Percentiles rank a stretch among this genome's conserved stretches.
Conservation (phyloP, 2,329 filamentous ascomycete genomes). For the Calonectria pauciramosa region DNA sequence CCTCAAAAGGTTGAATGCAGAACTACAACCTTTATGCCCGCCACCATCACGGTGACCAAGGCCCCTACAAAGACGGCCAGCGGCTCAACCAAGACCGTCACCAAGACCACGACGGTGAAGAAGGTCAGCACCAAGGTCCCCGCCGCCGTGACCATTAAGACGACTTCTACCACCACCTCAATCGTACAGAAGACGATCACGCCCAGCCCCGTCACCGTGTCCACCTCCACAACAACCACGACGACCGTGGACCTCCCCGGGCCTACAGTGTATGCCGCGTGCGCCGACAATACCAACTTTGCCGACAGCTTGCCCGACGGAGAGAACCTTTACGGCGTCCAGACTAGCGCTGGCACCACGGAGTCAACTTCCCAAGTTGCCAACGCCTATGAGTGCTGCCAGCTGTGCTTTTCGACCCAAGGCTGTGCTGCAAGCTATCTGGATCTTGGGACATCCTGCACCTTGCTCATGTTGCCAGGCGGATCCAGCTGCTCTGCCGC, state of each 20-base stretch:
- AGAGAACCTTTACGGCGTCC: background rate
- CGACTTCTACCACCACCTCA: background rate
- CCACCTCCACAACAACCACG: background rate
- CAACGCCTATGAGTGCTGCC: background rate
- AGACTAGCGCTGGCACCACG: no score
- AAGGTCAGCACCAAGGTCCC: background rate
- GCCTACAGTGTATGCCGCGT: background rate
- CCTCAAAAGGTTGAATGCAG: background rate
- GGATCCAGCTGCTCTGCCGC: background rate
- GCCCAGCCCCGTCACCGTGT: background rate
- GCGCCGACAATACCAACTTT: constrained; percentile 1
- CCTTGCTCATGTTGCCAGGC: background rate
- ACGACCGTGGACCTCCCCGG: background rate
- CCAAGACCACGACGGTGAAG: background rate
- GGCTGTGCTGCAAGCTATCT: background rate
- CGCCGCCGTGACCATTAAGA: background rate
- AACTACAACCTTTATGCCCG: background rate
- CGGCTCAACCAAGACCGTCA: background rate
- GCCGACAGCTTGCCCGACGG: background rate
- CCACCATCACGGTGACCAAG: background rate
- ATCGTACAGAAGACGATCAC: background rate
- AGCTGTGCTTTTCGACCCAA: background rate
- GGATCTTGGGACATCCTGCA: background rate
- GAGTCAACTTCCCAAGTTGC: background rate
- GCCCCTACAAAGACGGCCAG: background rate